Evolutionary conservation across 129 eudicot species (phyloP).

Genomic region (Centaurea solstitialis): DNA sequence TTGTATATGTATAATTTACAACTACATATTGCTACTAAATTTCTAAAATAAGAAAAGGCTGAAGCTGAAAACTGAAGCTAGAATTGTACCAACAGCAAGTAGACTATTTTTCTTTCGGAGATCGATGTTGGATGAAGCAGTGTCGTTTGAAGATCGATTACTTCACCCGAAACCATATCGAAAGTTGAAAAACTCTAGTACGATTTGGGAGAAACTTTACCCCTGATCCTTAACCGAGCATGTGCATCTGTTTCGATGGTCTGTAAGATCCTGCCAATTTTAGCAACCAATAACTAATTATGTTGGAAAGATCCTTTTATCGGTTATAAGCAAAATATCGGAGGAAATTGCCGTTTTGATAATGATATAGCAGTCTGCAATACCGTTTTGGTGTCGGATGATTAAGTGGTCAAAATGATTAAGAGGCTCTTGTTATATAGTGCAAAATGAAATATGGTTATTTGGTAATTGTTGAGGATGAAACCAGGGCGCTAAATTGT

Average conservation of each 20-base stretch:
- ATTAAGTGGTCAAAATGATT: too few species aligned
- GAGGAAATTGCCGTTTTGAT: too few species aligned
- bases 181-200: background rate
- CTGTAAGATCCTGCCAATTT: slow-evolving; percentile 62
- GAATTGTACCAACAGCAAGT: background rate
- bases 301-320: too few species aligned
- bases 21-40: background rate
- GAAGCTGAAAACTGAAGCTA: background rate
- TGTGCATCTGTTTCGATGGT: slow-evolving; percentile 63
- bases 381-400: too few species aligned
- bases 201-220: background rate
- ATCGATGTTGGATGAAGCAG: background rate
- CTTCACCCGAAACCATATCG: background rate
- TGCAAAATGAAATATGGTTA: too few species aligned
- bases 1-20: slow-evolving; percentile 1
- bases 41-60: background rate
- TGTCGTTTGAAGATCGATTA: slow-evolving; percentile 1
- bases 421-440: too few species aligned
- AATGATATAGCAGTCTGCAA: too few species aligned
- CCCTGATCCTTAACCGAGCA: slow-evolving; percentile 40
- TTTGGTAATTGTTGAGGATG: too few species aligned
- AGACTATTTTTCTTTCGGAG: background rate
- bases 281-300: background rate
- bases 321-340: too few species aligned
- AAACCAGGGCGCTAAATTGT: too few species aligned